phyloP scores from a whole-genome alignment of 177 flowering plant genomes.

The Vitis hybrid region DNA sequence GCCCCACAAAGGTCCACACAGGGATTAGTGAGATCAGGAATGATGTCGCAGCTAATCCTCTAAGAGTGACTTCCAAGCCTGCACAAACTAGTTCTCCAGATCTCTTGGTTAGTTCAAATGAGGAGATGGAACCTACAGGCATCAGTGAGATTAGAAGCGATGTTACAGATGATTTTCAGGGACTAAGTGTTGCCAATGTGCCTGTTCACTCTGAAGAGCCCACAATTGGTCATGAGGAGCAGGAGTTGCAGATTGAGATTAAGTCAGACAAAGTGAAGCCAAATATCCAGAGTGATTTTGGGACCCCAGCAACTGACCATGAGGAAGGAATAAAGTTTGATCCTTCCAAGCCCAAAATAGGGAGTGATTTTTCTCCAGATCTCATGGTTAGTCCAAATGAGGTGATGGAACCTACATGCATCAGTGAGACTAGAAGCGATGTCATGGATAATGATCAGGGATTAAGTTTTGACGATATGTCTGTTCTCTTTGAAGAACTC shows the following conservation, averaged over 20 bases:
- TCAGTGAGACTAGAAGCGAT: not conserved
- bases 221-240: not conserved
- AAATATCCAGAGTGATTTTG: not conserved
- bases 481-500: conserved; percentile 14
- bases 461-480: not conserved
- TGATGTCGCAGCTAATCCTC: not conserved
- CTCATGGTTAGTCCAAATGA: too few species aligned
- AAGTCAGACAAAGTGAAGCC: not conserved
- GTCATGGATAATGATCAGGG: not conserved
- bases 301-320: not conserved
- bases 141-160: not conserved
- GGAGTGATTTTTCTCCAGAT: too few species aligned
- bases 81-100: too few species aligned
- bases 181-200: not conserved
- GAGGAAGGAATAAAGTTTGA: not conserved
- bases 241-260: not conserved
- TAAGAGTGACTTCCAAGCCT: too few species aligned
- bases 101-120: too few species aligned
- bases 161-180: not conserved
- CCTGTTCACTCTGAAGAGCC: not conserved
- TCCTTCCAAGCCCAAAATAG: too few species aligned
- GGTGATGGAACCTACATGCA: conserved; percentile 4
- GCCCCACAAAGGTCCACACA: not conserved
- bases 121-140: not conserved
- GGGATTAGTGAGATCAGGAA: not conserved